These are phyloP conservation scores for Xylariaceae sp. DNA, from an alignment of 2,329 filamentous ascomycete genomes.

Conservation along the genomic window DNA sequence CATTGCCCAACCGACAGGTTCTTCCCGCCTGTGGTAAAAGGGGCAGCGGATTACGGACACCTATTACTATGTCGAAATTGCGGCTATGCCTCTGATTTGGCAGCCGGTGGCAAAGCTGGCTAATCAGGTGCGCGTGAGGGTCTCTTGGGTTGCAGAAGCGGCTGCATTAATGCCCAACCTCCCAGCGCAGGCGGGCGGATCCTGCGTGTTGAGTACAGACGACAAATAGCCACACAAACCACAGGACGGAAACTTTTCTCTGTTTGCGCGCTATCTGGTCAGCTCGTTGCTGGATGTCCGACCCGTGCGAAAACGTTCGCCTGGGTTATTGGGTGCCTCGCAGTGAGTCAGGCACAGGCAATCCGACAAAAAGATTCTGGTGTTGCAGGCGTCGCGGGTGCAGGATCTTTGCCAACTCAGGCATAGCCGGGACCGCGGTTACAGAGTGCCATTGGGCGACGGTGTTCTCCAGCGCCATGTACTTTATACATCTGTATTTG, in stretches of 20 bases:
- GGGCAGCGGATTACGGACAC: neutral
- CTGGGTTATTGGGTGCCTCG: slow-evolving; percentile 32
- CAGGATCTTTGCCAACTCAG: slow-evolving; percentile 25
- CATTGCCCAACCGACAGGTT: slow-evolving; percentile 21
- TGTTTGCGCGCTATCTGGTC: slow-evolving; percentile 17
- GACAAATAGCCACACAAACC: slow-evolving; percentile 12
- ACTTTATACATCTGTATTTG: slow-evolving; percentile 19
- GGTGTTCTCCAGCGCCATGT: slow-evolving; percentile 10
- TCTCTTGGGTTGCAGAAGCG: slow-evolving; percentile 27
- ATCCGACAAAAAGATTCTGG: slow-evolving; percentile 24
- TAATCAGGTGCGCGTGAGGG: slow-evolving; percentile 5
- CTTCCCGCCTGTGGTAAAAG: neutral
- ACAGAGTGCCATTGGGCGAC: slow-evolving; percentile 2
- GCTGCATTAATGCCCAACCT: slow-evolving; percentile 32
- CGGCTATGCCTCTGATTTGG: slow-evolving; percentile 20
- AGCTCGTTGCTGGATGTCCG: slow-evolving; percentile 19
- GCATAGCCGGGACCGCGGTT: slow-evolving; percentile 1
- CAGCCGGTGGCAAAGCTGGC: slow-evolving; percentile 21
- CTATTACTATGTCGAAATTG: slow-evolving; percentile 6
- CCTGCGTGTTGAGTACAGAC: slow-evolving; percentile 19
- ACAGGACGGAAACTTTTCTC: slow-evolving; percentile 2
- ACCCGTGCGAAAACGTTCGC: slow-evolving; percentile 29
- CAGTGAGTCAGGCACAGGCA: slow-evolving; percentile 32
- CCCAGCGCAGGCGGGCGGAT: slow-evolving; percentile 18
- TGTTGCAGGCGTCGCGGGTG: no score